These are phyloP conservation scores for Sugiyamaella grinbergsii DNA, from an alignment of 1,139 yeast species.

Conservation along the genomic window DNA sequence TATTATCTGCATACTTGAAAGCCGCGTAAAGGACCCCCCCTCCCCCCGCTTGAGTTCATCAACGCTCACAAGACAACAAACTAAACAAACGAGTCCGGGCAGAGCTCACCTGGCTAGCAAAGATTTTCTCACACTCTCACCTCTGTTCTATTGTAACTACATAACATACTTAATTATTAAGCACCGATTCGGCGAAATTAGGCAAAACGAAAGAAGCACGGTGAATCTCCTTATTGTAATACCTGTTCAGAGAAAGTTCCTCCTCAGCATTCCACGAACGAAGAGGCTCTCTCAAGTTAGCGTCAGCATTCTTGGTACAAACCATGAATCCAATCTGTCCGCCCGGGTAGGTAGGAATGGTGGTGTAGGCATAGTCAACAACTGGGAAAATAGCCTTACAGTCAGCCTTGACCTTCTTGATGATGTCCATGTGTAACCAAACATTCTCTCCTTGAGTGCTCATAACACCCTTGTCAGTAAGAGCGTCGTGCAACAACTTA, in stretches of 20 bases:
- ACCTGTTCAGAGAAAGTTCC: slow-evolving; percentile 67
- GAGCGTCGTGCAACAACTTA: slow-evolving; percentile 72
- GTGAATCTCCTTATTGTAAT: slow-evolving; percentile 79
- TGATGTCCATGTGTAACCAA: slow-evolving; percentile 82
- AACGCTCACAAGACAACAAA: neutral
- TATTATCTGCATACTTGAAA: neutral
- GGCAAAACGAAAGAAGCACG: slow-evolving; percentile 86
- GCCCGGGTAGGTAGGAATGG: slow-evolving; percentile 91
- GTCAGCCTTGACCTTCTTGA: slow-evolving; percentile 70
- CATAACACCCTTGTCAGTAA: slow-evolving; percentile 81
- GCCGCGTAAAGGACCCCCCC: neutral
- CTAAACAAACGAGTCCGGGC: neutral
- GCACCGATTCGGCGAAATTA: slow-evolving; percentile 60
- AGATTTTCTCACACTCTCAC: too few species aligned
- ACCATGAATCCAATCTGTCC: slow-evolving; percentile 96
- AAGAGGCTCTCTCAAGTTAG: slow-evolving; percentile 65
- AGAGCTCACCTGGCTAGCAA: slow-evolving; percentile 1
- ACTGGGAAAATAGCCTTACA: slow-evolving; percentile 82
- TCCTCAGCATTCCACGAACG: slow-evolving; percentile 65
- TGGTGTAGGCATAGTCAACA: slow-evolving; percentile 83
- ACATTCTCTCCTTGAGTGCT: slow-evolving; percentile 91
- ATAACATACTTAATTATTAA: slow-evolving; percentile 20
- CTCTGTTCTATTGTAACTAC: neutral
- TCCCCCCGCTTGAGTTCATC: neutral
- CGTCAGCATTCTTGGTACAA: slow-evolving; percentile 70